Conservation (phyloP, 2,329 filamentous ascomycete species). For the Phyllosticta ampelicida region DNA sequence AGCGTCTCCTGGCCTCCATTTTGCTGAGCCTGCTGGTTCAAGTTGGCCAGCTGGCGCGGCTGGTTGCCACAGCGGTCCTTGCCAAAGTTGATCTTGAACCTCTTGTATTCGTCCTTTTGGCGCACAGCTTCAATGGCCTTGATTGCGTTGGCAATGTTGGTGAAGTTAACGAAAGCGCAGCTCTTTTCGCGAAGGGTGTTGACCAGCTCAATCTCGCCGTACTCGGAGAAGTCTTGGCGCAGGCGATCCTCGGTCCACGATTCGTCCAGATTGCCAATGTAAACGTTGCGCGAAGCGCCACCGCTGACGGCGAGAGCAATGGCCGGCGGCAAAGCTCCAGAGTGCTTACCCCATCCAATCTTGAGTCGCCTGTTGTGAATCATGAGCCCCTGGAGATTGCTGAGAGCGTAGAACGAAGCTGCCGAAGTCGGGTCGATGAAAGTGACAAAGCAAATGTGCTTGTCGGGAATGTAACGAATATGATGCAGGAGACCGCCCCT, state of each 20-base stretch:
- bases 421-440: constrained; percentile 98
- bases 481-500: constrained; percentile 91
- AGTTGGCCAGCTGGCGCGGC: constrained; percentile 66
- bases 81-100: constrained; percentile 99
- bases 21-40: constrained; percentile 51
- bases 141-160: constrained; percentile 98
- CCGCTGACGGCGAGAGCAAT: constrained; percentile 94
- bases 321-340: constrained; percentile 85
- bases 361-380: constrained; percentile 97
- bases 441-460: constrained; percentile 99
- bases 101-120: constrained; percentile 88
- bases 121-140: constrained; percentile 96
- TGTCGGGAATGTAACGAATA: constrained; percentile 98
- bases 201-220: constrained; percentile 93
- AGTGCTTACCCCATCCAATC: constrained; percentile 99
- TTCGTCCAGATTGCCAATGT: constrained; percentile 94
- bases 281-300: constrained; percentile 95
- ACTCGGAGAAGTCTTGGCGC: constrained; percentile 93
- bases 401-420: constrained; percentile 93
- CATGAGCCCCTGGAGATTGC: constrained; percentile 96
- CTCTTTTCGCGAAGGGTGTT: constrained; percentile 97
- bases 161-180: constrained; percentile 99
- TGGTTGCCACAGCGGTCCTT: constrained; percentile 97
- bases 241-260: constrained; percentile 94
- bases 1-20: constrained; percentile 48